These are phyloP conservation scores for Rutidosis leptorrhynchoides DNA, from an alignment of 129 eudicot genomes.

Conservation along the genomic window DNA sequence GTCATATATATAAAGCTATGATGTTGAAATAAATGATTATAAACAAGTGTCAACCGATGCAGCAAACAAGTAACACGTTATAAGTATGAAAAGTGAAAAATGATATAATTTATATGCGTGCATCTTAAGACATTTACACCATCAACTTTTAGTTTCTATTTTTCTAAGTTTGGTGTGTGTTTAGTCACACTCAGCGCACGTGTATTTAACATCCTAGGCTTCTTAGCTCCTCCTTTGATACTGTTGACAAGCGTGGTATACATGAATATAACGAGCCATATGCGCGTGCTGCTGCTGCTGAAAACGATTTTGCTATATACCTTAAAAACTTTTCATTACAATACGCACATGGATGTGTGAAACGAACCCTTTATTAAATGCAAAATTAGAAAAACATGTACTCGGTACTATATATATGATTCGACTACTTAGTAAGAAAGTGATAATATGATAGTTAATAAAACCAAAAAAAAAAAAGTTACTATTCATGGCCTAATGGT, in stretches of 20 bases:
- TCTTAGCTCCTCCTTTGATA: slow-evolving; percentile 1
- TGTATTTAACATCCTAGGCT: slow-evolving; percentile 15
- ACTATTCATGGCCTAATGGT: too few relatives aligned
- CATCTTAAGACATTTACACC: slow-evolving; percentile 14
- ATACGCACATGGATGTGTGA: too few relatives aligned
- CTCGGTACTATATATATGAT: too few relatives aligned
- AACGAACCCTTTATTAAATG: too few relatives aligned
- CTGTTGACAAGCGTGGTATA: background rate
- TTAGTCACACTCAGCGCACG: slow-evolving; percentile 30
- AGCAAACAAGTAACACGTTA: background rate
- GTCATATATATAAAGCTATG: background rate
- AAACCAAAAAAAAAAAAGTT: too few relatives aligned
- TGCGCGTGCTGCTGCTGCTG: too few relatives aligned
- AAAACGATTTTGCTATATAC: too few relatives aligned
- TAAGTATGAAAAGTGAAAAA: background rate
- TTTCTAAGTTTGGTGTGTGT: slow-evolving; percentile 30
- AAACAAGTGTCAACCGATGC: slow-evolving; percentile 6
- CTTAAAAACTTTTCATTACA: too few relatives aligned
- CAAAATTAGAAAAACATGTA: too few relatives aligned
- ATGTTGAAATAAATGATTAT: slow-evolving; percentile 9
- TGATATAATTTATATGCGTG: slow-evolving; percentile 19
- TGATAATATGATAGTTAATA: too few relatives aligned
- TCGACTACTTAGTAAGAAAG: too few relatives aligned
- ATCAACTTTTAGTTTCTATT: slow-evolving; percentile 5
- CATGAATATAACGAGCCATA: too few relatives aligned